Evolutionary conservation across 768 basidiomycete species (phyloP), one percentile per base, ranked within the genome.

Genomic region (Ramaria rubella): DNA sequence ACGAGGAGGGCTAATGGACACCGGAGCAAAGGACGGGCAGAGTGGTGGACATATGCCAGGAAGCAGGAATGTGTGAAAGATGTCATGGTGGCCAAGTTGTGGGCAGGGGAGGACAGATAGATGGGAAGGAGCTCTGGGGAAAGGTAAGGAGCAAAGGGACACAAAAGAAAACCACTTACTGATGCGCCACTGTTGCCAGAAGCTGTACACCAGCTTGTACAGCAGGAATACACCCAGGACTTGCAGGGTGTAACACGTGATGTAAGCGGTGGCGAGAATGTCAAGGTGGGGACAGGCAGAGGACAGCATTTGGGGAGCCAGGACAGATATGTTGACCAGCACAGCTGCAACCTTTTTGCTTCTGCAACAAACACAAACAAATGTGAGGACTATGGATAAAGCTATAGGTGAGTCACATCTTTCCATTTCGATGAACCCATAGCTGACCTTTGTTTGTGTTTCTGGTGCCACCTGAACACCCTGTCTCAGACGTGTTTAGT

Each of bases 21-120:
- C 11, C 24, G 54, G 15, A 43, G 38, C 6, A 54, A 46, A 5
- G 58, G 58, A 46, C 52, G 62, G 1, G 90, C 87, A 26, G 84
- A 80, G 59, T 75, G 74, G 38, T 91, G 86, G 61, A 94, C 75
- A 69, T 93, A 80, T 58, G 85, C 81, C 62, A 94, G 74, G 75
- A 93, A 93, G 69, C 85, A 86, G 69, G 91, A 94, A 71, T 85
- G 83, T 52, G 81, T 80, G 72, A 86, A 94, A 17, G 89, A 93
- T 1, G 83, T 79, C 74, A 94, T 81, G 34, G 81, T 80, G 29
- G 81, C 86, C 52, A 86, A 75, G 63, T 81, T 87, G 74, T 83
- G 87, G 5, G 82, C 90, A 14, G 90, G 76, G 1, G 89, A 76
- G 1, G 91, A 94, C 42, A 90, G 75, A 69, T 93, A 93, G 58